Percentiles rank a stretch among this genome's conserved stretches.
phyloP scores from a whole-genome alignment of 2,329 filamentous ascomycete genomes.

The Mycocentrospora acerina region DNA sequence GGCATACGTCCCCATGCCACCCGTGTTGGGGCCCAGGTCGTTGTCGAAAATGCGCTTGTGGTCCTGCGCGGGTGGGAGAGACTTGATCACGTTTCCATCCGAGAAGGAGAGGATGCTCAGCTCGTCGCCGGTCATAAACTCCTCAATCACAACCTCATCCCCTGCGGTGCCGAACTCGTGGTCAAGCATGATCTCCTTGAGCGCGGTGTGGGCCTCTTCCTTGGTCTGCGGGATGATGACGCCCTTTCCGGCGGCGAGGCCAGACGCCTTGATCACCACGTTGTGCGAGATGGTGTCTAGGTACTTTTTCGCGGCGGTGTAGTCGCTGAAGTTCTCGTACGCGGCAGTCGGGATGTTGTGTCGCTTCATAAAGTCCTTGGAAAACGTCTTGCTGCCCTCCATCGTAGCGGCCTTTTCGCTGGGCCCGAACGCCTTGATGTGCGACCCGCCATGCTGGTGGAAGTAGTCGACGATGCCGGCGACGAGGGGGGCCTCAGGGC shows the following conservation, averaged over 20 bases:
- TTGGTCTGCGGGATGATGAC: slow-evolving; percentile 84
- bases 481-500: slow-evolving; percentile 91
- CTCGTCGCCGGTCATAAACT: slow-evolving; percentile 89
- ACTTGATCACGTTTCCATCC: slow-evolving; percentile 82
- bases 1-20: slow-evolving; percentile 96
- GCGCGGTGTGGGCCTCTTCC: slow-evolving; percentile 76
- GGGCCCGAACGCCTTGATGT: slow-evolving; percentile 81
- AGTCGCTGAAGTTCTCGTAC: slow-evolving; percentile 85
- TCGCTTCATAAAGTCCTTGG: slow-evolving; percentile 96
- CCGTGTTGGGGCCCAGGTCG: slow-evolving; percentile 89
- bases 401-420: slow-evolving; percentile 80
- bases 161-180: slow-evolving; percentile 85
- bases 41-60: slow-evolving; percentile 94
- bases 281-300: slow-evolving; percentile 49
- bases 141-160: slow-evolving; percentile 91
- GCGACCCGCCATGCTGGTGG: slow-evolving; percentile 50
- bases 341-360: slow-evolving; percentile 87
- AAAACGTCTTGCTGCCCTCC: slow-evolving; percentile 96
- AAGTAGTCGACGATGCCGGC: slow-evolving; percentile 88
- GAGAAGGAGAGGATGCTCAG: slow-evolving; percentile 88
- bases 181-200: slow-evolving; percentile 88
- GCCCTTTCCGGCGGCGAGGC: slow-evolving; percentile 91
- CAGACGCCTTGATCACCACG: slow-evolving; percentile 86
- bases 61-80: slow-evolving; percentile 88
- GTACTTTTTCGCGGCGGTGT: slow-evolving; percentile 71